These are phyloP conservation scores for Neoboletus subvelutipes DNA, from an alignment of 768 basidiomycete genomes.

Conservation along the genomic window DNA sequence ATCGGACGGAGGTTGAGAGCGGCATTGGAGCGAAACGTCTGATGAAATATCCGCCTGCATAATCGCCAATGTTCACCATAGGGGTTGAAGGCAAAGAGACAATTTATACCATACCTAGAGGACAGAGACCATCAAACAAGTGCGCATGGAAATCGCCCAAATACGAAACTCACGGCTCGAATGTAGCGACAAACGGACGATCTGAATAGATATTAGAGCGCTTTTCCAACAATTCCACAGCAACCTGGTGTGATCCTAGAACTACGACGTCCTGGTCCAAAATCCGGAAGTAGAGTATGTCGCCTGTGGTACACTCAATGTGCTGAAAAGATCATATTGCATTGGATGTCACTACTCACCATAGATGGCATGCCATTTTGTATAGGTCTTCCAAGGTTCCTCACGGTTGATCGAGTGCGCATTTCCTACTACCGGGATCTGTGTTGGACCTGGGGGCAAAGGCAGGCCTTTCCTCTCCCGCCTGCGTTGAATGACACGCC, in stretches of 20 bases:
- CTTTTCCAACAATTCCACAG: background rate
- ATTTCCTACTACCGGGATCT: background rate
- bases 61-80: constrained; percentile 9
- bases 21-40: constrained; percentile 5
- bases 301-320: background rate
- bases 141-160: background rate
- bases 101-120: constrained; percentile 7
- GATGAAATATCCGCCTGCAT: constrained; percentile 11
- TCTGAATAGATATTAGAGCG: background rate
- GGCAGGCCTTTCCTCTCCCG: background rate
- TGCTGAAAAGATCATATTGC: background rate
- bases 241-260: background rate
- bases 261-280: background rate
- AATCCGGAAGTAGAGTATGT: background rate
- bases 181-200: background rate
- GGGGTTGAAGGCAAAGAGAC: constrained; percentile 3
- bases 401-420: background rate
- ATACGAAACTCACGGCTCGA: background rate
- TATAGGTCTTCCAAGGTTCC: background rate
- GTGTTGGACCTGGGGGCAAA: background rate
- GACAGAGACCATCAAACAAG: background rate
- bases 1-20: constrained; percentile 1
- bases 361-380: background rate
- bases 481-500: background rate
- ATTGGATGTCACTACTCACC: background rate